phyloP scores from a whole-genome alignment of 257 asterid species.

The Solanum chilense region DNA sequence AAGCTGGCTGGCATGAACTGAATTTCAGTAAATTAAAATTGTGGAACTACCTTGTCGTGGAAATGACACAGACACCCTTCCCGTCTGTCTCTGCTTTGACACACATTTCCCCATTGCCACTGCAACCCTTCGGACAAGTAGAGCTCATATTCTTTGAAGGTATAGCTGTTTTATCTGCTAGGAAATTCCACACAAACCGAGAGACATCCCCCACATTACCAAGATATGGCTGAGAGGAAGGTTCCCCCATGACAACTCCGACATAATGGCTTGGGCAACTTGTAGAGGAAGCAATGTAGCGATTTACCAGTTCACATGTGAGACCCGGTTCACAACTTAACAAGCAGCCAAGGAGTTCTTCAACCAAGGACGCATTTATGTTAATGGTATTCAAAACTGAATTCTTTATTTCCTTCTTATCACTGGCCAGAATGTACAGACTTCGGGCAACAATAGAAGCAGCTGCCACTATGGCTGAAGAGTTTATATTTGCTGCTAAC shows the following conservation, averaged over 20 bases:
- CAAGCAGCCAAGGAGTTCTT: conserved; percentile 71
- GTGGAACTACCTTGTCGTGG: conserved; percentile 66
- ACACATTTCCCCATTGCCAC: conserved; percentile 53
- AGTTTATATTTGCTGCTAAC: conserved; percentile 75
- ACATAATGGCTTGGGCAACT: conserved; percentile 83
- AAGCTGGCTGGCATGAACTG: neutral
- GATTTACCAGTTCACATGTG: conserved; percentile 70
- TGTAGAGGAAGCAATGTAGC: conserved; percentile 60
- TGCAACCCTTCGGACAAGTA: conserved; percentile 59
- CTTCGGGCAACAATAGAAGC: conserved; percentile 92
- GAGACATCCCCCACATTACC: conserved; percentile 66
- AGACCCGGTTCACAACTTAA: conserved; percentile 75
- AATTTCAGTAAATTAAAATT: neutral
- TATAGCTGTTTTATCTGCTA: conserved; percentile 72
- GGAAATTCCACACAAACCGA: conserved; percentile 82
- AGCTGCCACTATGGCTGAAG: conserved; percentile 74
- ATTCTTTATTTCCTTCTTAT: conserved; percentile 23
- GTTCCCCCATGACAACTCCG: conserved; percentile 75
- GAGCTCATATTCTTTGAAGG: conserved; percentile 42
- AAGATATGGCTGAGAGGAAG: conserved; percentile 54
- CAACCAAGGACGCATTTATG: conserved; percentile 62
- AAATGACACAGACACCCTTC: conserved; percentile 72
- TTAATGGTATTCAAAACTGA: conserved; percentile 35
- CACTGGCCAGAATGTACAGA: conserved; percentile 70
- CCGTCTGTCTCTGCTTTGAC: conserved; percentile 55